Evolutionary conservation across 352 stramenopile species (phyloP).

Genomic region (Plasmopara halstedii): DNA sequence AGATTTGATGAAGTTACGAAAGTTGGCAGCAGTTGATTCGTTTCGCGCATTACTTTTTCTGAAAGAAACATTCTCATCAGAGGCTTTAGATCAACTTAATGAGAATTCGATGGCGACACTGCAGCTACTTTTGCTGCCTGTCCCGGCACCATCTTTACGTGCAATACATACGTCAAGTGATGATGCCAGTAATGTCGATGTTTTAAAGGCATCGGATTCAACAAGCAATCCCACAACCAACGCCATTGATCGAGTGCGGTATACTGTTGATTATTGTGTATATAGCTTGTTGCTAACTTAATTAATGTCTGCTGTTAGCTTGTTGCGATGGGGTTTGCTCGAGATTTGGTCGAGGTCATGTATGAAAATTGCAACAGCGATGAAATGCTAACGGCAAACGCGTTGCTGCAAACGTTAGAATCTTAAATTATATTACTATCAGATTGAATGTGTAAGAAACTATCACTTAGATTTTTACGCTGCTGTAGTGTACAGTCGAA

Average conservation of each 20-base stretch:
- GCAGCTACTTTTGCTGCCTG: slow-evolving; percentile 20
- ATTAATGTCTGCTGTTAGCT: slow-evolving; percentile 25
- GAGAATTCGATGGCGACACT: slow-evolving; percentile 37
- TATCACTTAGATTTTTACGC: too few relatives aligned
- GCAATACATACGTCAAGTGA: neutral
- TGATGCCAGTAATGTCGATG: slow-evolving; percentile 12
- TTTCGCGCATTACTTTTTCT: slow-evolving; percentile 47
- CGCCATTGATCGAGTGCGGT: slow-evolving; percentile 29
- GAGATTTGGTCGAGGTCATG: slow-evolving; percentile 38
- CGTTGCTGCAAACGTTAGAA: slow-evolving; percentile 49
- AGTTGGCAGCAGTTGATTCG: slow-evolving; percentile 18
- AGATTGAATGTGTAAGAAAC: neutral
- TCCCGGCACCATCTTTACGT: neutral
- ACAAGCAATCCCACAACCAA: neutral
- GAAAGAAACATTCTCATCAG: slow-evolving; percentile 34
- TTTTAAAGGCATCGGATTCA: neutral
- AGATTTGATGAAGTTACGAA: slow-evolving; percentile 23
- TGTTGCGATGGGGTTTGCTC: slow-evolving; percentile 46
- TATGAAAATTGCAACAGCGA: slow-evolving; percentile 56
- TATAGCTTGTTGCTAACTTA: slow-evolving; percentile 6
- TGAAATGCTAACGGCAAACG: slow-evolving; percentile 45
- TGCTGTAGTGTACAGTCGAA: neutral
- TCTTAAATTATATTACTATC: slow-evolving; percentile 1
- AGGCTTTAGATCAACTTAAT: slow-evolving; percentile 33
- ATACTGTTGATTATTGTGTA: neutral